phyloP scores from a whole-genome alignment of 1,139 yeast genomes.

The Taiozyma sp. region DNA sequence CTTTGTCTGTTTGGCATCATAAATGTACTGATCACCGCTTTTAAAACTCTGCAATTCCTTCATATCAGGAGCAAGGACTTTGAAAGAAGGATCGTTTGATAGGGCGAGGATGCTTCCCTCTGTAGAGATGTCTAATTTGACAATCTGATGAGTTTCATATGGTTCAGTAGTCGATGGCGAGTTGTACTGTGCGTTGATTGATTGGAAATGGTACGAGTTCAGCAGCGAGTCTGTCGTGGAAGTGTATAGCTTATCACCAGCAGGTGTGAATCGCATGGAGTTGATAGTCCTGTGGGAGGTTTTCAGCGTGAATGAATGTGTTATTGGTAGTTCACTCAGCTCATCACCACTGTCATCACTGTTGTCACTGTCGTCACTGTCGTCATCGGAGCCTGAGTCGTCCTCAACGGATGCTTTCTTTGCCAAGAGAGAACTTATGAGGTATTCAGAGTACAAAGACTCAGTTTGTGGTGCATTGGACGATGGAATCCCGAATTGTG shows the following conservation, averaged over 20 bases:
- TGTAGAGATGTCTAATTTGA: conserved; percentile 5
- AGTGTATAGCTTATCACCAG: conserved; percentile 8
- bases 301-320: conserved; percentile 14
- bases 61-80: conserved; percentile 13
- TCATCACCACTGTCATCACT: conserved; percentile 3
- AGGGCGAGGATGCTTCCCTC: conserved; percentile 5
- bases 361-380: neutral
- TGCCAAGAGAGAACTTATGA: neutral
- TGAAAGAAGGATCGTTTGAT: conserved; percentile 11
- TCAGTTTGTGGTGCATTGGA: neutral
- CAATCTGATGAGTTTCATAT: conserved; percentile 10
- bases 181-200: conserved; percentile 8
- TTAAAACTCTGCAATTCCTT: conserved; percentile 10
- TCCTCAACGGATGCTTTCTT: neutral
- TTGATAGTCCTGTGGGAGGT: conserved; percentile 6
- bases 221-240: conserved; percentile 6
- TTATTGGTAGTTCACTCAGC: conserved; percentile 20
- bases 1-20: conserved; percentile 21
- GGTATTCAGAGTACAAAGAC: neutral
- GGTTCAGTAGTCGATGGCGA: conserved; percentile 9
- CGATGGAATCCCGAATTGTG: neutral
- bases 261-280: conserved; percentile 4
- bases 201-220: conserved; percentile 12
- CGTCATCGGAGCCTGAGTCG: neutral
- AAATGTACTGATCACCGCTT: conserved; percentile 22